Base-by-base conservation (phyloP, 495 filamentous ascomycete species). In the Saxispiralis lemnorum region DNA sequence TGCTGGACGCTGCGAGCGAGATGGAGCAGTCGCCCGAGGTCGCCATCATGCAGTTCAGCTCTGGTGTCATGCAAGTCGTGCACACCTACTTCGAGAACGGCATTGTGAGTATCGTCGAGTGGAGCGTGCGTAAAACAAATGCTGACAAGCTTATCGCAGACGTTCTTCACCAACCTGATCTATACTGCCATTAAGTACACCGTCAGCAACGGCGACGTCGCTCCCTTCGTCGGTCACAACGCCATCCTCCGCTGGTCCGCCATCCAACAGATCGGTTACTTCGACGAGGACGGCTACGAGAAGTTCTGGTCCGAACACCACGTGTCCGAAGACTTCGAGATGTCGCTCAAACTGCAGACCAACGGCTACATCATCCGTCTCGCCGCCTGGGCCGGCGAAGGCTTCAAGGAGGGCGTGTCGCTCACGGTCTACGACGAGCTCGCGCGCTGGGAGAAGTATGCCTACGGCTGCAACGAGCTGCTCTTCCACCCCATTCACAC, bases 251-350 rank as follows among this genome's bases (percentile, higher is more conserved):
- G 81, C 44, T 87, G 81, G 81, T 68, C 71, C 39, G 81, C 81
- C 37, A 72, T 87, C 39, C 81, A 86, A 57, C 68, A 81, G 44
- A 76, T 87, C 35, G 72, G 72, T 11, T 85, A 84, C 62, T 52
- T 65, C 17, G 53, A 51, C 51, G 71, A 75, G 48, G 71, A 78
- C 41, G 76, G 76, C 17, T 75, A 79, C 21, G 75, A 84, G 55
- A 86, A 84, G 59, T 85, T 78, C 62, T 87, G 81, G 81, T 86
- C 81, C 0, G 81, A 87, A 59, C 71, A 68, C 18, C 79, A 80
- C 55, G 81, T 87, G 31, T 85, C 81, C 6, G 81, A 87, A 52
- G 81, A 87, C 52, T 87, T 87, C 53, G 81, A 86, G 49, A 84
- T 87, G 80, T 78, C 81, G 7, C 73, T 87, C 2, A 78, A 79